Percentiles rank a stretch among this genome's conserved stretches.
These are phyloP conservation scores for Ascochyta pisi DNA, from an alignment of 2,329 filamentous ascomycete genomes.

Conservation along the genomic window DNA sequence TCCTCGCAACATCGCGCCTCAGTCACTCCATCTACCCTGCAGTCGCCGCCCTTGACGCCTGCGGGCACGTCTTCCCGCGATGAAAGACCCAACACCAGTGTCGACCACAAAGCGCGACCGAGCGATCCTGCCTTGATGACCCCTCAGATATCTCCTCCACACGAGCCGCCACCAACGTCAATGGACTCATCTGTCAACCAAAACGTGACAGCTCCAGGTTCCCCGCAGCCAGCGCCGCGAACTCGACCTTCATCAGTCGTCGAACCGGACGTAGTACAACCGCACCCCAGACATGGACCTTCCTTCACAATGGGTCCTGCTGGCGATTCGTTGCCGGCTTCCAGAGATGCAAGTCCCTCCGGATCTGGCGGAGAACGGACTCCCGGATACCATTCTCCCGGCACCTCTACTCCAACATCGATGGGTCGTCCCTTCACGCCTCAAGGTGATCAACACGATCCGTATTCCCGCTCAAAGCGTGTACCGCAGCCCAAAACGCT, in stretches of 20 bases:
- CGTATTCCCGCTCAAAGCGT: slow-evolving; percentile 83
- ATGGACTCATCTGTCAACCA: slow-evolving; percentile 39
- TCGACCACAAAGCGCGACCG: slow-evolving; percentile 47
- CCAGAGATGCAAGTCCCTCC: slow-evolving; percentile 68
- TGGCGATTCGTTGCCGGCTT: slow-evolving; percentile 61
- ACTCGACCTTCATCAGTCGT: slow-evolving; percentile 53
- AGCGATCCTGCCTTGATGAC: slow-evolving; percentile 61
- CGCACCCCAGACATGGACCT: slow-evolving; percentile 58
- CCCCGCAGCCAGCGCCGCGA: slow-evolving; percentile 39
- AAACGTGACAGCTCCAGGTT: slow-evolving; percentile 29
- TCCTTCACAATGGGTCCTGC: slow-evolving; percentile 64
- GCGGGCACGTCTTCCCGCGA: slow-evolving; percentile 73
- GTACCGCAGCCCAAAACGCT: slow-evolving; percentile 71
- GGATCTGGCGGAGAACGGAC: slow-evolving; percentile 60
- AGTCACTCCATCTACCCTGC: slow-evolving; percentile 71
- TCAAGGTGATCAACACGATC: slow-evolving; percentile 79
- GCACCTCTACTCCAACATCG: slow-evolving; percentile 65
- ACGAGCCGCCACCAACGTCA: slow-evolving; percentile 60
- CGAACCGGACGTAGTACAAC: slow-evolving; percentile 53
- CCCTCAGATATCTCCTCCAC: slow-evolving; percentile 62
- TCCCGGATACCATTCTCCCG: slow-evolving; percentile 52
- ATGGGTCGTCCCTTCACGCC: slow-evolving; percentile 76
- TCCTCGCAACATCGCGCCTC: slow-evolving; percentile 57
- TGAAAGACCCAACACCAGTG: slow-evolving; percentile 46
- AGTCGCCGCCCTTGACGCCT: slow-evolving; percentile 89